These are phyloP conservation scores for Aaosphaeria pasadenensis DNA, from an alignment of 2,329 filamentous ascomycete genomes.

Conservation along the genomic window DNA sequence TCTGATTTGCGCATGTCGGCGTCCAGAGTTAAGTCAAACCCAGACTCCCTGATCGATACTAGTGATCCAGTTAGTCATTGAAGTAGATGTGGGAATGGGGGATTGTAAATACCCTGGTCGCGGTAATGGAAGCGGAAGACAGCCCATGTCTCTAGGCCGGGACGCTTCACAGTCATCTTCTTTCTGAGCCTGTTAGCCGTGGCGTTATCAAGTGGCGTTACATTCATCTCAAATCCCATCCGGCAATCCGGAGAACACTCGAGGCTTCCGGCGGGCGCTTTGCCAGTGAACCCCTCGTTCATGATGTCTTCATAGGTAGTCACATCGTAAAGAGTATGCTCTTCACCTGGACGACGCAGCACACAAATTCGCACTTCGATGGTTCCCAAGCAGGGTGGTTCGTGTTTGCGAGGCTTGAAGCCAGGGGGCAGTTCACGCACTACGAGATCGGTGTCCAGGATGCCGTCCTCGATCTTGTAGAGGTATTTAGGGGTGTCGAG, in stretches of 20 bases:
- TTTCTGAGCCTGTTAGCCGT: slow-evolving; percentile 6
- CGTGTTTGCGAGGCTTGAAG: slow-evolving; percentile 1
- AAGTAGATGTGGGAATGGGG: not conserved
- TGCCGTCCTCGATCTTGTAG: slow-evolving; percentile 8
- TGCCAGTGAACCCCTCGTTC: not conserved
- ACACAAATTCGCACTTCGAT: slow-evolving; percentile 32
- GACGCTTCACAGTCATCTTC: slow-evolving; percentile 16
- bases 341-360: slow-evolving; percentile 16
- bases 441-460: slow-evolving; percentile 2
- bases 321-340: slow-evolving; percentile 7
- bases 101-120: slow-evolving; percentile 13
- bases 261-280: slow-evolving; percentile 5
- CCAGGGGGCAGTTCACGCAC: slow-evolving; percentile 1
- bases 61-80: not conserved
- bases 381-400: slow-evolving; percentile 21
- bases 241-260: slow-evolving; percentile 15
- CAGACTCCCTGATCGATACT: slow-evolving; percentile 15
- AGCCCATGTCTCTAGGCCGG: slow-evolving; percentile 37
- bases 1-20: not conserved
- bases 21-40: not conserved
- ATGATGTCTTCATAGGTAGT: slow-evolving; percentile 11
- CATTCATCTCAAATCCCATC: slow-evolving; percentile 19
- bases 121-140: slow-evolving; percentile 44
- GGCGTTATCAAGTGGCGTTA: slow-evolving; percentile 6
- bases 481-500: slow-evolving; percentile 16